Base-by-base conservation (phyloP, 192 early-diverging fungal species). In the Linnemannia elongata region DNA sequence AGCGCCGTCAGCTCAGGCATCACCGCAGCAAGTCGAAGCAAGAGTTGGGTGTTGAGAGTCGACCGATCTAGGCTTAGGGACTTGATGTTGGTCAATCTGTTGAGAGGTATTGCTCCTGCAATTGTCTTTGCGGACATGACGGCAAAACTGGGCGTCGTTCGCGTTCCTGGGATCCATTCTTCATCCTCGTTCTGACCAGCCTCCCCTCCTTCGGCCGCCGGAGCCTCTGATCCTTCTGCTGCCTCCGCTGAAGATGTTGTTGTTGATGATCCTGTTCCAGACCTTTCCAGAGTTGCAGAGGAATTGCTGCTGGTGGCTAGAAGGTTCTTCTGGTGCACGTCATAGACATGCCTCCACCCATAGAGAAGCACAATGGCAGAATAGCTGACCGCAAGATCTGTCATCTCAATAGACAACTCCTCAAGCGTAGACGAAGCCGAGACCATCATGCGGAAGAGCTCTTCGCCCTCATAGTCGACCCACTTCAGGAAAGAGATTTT, bases 1-100 rank as follows among this genome's bases (percentile, higher is more conserved):
- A 83, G 72, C 36, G 63, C 36, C 41, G 17, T 60, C 47, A 83
- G 44, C 30, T 78, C 60, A 9, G 82, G 76, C 82, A 83, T 83
- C 44, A 77, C 57, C 6, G 71, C 33, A 27, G 70, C 76, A 17
- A 83, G 44, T 24, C 49, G 39, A 10, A 69, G 42, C 15, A 83
- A 45, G 22, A 75, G 10, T 6, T 45, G 54, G 55, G 74, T 42
- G 57, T n/a, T 45, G 41, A 83, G n/a, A 15, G 60, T 83, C 3
- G 82, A 83, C 33, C 76, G 66, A 73, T 83, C 45, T 63, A 83
- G 36, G 6, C 73, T 33, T 35, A 83, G 38, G 6, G 41, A 68
- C 18, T 17, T 72, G 49, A 83, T 83, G 10, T 55, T 52, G 44
- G 47, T 82, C 47, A 82, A 35, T 3, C 35, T 15, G 27, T 30